phyloP scores from a whole-genome alignment of 805 yeast species.

The Kuraishia molischiana region DNA sequence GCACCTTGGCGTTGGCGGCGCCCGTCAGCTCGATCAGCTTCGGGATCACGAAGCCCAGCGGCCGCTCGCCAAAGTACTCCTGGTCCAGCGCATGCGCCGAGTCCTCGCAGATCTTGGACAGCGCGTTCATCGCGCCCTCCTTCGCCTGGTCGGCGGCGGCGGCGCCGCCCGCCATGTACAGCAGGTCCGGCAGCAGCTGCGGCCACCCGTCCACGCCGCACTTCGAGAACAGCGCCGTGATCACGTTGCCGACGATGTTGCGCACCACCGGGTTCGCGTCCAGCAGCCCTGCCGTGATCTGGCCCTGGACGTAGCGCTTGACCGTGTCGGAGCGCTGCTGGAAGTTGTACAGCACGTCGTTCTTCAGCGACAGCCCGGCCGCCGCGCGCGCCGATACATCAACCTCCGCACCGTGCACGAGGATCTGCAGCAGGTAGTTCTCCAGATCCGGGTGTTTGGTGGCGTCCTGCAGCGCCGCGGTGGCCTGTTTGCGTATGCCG shows the following conservation, averaged over 20 bases:
- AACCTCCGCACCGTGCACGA: constrained; percentile 42
- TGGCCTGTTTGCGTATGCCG: constrained; percentile 52
- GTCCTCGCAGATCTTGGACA: constrained; percentile 88
- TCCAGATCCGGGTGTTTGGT: constrained; percentile 66
- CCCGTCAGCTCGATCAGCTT: constrained; percentile 44
- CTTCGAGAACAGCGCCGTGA: constrained; percentile 67
- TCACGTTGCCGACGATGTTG: constrained; percentile 84
- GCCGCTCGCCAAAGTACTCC: constrained; percentile 56
- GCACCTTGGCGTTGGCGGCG: constrained; percentile 34
- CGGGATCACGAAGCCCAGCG: constrained; percentile 59
- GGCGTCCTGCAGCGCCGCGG: constrained; percentile 63
- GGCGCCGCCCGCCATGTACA: constrained; percentile 45
- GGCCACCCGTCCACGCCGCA: constrained; percentile 71
- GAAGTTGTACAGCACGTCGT: constrained; percentile 42
- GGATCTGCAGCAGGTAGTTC: constrained; percentile 65
- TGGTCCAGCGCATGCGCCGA: constrained; percentile 54
- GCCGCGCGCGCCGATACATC: constrained; percentile 66
- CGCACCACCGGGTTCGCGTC: constrained; percentile 55
- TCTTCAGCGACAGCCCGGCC: constrained; percentile 81
- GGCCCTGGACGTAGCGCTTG: constrained; percentile 23
- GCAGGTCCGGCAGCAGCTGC: constrained; percentile 53
- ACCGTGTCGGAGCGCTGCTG: constrained; percentile 17
- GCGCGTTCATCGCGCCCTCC: constrained; percentile 74
- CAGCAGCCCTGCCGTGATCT: constrained; percentile 36
- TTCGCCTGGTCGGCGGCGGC: constrained; percentile 34